Evolutionary conservation across 257 asterid species (phyloP).

Genomic region (Forsythia suspensa): DNA sequence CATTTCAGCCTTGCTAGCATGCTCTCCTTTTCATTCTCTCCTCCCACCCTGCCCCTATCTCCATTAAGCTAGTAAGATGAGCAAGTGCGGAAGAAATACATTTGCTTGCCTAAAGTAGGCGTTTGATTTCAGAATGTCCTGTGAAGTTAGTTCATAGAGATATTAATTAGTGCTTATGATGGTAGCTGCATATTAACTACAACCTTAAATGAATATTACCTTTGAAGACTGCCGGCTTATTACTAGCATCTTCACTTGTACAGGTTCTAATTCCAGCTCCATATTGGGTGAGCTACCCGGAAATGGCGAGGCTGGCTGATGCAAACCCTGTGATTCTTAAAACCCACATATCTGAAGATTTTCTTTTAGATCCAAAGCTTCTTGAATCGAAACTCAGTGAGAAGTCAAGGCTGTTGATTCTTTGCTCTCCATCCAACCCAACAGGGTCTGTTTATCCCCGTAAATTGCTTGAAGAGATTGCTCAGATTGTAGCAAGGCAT

Average conservation of each 20-base stretch:
- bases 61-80: background rate
- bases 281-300: conserved; percentile 99
- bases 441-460: conserved; percentile 96
- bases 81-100: background rate
- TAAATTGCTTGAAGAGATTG: conserved; percentile 81
- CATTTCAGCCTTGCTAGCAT: no score
- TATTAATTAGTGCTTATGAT: background rate
- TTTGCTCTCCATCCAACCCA: conserved; percentile 98
- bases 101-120: background rate
- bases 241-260: conserved; percentile 5
- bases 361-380: conserved; percentile 77
- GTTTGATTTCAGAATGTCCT: background rate
- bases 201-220: background rate
- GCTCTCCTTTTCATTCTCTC: background rate
- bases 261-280: conserved; percentile 98
- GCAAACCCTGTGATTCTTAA: conserved; percentile 87
- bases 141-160: background rate
- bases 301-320: conserved; percentile 96
- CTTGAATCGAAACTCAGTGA: conserved; percentile 77
- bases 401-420: conserved; percentile 86
- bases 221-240: conserved; percentile 4
- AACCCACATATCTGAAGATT: conserved; percentile 72
- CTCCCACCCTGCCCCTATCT: background rate
- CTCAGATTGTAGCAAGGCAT: conserved; percentile 79
- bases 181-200: background rate